Conservation (phyloP, 352 stramenopile species). For the Globisporangium lucens region DNA sequence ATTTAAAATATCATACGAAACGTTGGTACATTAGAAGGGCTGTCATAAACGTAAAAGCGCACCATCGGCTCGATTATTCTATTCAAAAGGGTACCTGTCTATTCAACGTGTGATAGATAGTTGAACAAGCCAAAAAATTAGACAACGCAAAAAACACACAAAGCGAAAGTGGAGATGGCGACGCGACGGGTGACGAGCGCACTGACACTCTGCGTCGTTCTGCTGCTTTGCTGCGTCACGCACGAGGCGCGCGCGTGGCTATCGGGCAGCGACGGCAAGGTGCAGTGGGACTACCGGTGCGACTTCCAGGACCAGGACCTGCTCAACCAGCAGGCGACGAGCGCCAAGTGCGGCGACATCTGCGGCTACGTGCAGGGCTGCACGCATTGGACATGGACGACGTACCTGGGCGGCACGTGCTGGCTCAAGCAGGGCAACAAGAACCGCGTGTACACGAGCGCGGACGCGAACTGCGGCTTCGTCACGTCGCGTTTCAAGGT, state of each 20-base stretch:
- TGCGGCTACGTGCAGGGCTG: slow-evolving; percentile 25
- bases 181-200: neutral
- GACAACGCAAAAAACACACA: neutral
- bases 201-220: neutral
- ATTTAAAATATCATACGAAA: neutral
- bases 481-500: slow-evolving; percentile 11
- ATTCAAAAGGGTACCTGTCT: neutral
- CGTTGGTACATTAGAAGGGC: neutral
- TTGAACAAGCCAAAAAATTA: neutral
- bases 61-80: neutral
- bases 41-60: neutral
- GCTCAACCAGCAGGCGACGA: slow-evolving; percentile 18
- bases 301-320: slow-evolving; percentile 26
- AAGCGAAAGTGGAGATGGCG: neutral
- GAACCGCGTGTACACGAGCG: slow-evolving; percentile 7
- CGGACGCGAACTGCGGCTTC: slow-evolving; percentile 15
- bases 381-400: slow-evolving; percentile 42
- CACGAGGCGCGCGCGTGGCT: slow-evolving; percentile 16
- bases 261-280: slow-evolving; percentile 21
- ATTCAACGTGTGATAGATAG: neutral
- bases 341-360: slow-evolving; percentile 29
- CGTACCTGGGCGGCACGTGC: slow-evolving; percentile 24
- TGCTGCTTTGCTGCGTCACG: neutral
- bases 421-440: slow-evolving; percentile 25
- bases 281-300: slow-evolving; percentile 31